Evolutionary conservation across 2,329 filamentous ascomycete species (phyloP), one percentile per base, ranked within the genome.

Genomic region (Nigrospora osmanthi): DNA sequence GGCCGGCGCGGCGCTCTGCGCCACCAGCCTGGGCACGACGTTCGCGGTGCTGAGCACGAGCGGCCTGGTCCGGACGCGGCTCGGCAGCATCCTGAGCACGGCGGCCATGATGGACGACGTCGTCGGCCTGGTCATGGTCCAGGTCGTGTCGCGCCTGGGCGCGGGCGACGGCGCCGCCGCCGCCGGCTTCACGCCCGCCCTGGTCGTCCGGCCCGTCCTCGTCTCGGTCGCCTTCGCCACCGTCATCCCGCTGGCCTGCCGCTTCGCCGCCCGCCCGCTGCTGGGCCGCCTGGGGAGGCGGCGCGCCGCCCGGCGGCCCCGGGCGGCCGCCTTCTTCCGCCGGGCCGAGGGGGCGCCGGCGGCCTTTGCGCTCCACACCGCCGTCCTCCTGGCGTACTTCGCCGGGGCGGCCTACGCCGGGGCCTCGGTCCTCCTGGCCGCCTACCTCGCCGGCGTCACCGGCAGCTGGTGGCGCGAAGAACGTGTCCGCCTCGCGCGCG

Each of bases 61-160:
- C 17, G 70, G 70, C 0, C 61, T 73, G 4, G 59, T 58, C 2
- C 52, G 59, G 1, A 70, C 71, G 2, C 64, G 72, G 9, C 57
- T 28, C 6, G 73, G 87, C 66, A 46, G 80, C 64, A 76, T 93
- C 0, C 70, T 89, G 1, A 78, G 78, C 3, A 82, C 78, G 47
- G 86, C 85, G 1, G 87, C 87, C 0, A 87, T 93, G 78, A 78
- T 93, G 65, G 87, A 93, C 57, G 87, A 93, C 63, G 81, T 91
- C 0, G 75, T 87, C 2, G 86, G 85, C 0, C 66, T 91, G 11
- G 78, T 90, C 9, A 85, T 91, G 78, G 83, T 89, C 0, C 79
- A 87, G 52, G 75, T 91, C 38, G 83, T 93, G 17, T 77, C 83
- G 0, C 82, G 81, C 39, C 67, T 91, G 0, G 83, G 62, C 44